These are phyloP conservation scores for Sequoiadendron giganteum DNA, from an alignment of 75 land plant genomes.

Conservation along the genomic window DNA sequence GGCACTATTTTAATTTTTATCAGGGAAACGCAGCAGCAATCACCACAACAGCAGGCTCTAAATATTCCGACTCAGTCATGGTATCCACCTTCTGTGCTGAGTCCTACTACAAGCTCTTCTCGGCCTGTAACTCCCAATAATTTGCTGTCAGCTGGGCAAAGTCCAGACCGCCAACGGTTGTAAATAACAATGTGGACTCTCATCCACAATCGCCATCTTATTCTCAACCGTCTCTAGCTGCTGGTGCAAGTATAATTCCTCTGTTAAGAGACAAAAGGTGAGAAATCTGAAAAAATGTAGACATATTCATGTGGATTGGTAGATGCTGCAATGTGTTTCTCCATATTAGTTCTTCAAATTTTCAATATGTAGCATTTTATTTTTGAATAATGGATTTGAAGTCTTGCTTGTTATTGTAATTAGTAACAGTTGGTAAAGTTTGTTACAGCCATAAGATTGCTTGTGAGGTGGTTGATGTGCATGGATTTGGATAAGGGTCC, in stretches of 20 bases:
- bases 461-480: neutral
- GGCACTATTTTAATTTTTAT: neutral
- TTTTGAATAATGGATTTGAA: neutral
- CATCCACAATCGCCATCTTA: conserved; percentile 39
- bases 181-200: neutral
- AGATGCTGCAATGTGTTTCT: conserved; percentile 1
- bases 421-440: neutral
- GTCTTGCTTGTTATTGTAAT: neutral
- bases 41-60: conserved; percentile 40
- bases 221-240: conserved; percentile 53
- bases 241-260: conserved; percentile 54
- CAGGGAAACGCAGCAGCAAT: conserved; percentile 65
- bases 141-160: conserved; percentile 14
- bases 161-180: neutral
- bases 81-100: conserved; percentile 69
- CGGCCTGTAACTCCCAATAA: conserved; percentile 44
- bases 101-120: conserved; percentile 40
- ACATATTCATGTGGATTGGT: neutral
- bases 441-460: neutral
- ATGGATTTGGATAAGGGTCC: neutral
- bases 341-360: neutral
- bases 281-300: neutral
- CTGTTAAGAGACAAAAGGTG: conserved; percentile 65
- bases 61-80: conserved; percentile 59
- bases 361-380: neutral